Base-by-base conservation (phyloP, 768 basidiomycete species). In the Suillus sp. region DNA sequence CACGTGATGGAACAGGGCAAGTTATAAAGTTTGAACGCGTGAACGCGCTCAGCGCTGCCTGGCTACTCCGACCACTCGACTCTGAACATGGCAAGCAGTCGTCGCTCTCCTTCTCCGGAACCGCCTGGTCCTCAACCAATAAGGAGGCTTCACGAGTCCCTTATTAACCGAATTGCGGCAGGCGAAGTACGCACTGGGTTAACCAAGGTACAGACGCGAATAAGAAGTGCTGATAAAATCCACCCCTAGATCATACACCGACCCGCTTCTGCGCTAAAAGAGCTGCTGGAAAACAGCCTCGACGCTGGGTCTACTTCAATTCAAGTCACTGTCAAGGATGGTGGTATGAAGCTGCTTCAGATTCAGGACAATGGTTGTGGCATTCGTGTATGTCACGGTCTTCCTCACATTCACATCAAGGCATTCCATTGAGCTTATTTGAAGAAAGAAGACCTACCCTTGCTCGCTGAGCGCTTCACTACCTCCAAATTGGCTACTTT, bases 301-400 rank as follows among this genome's bases (percentile, higher is more conserved):
- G 97, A 99, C 77, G 97, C 97, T 0, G 90, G 93, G 0, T 81
- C 93, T 27, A 95, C 92, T 0, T 87, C 87, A 0, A 94, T 99
- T 72, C 88, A 90, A 42, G 80, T 99, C 59, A 92, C 88, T 0
- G 83, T 96, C 68, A 98, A 97, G 76, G 96, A 99, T 66, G 97
- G 96, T 1, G 97, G 97, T 4, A 79, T 98, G 80, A 99, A 96
- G 73, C 79, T 96, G 18, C 83, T 99, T 42, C 94, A 97, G 76
- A 96, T 99, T 59, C 92, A 95, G 70, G 97, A 99, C 72, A 97
- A 99, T 72, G 96, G 97, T 0, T 92, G 87, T 75, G 97, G 96
- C 2, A 98, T 99, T 70, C 85, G 91, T 54, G 95, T 95, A 69
- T 71, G 89, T 78, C 32, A 7, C 32, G 32, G 8, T 34, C 35